These are phyloP conservation scores for Candida qinlingensis DNA, from an alignment of 805 yeast species.

Conservation along the genomic window DNA sequence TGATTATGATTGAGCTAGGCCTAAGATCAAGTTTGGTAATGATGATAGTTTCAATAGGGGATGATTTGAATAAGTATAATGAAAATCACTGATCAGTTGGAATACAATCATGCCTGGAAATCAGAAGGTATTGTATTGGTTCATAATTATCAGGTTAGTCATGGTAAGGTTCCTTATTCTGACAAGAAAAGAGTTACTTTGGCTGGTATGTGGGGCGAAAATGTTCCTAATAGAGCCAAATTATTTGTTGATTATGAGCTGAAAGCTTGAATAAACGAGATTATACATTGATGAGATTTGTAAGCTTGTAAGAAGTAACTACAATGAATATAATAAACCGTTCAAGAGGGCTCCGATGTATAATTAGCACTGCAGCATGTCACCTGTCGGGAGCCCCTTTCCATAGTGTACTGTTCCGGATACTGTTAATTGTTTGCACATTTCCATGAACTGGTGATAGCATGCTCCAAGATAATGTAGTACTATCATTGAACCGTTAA, in stretches of 20 bases:
- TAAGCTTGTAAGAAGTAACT: no score
- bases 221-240: not conserved
- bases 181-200: constrained; percentile 28
- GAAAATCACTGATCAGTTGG: constrained; percentile 17
- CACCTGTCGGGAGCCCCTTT: no score
- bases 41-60: constrained; percentile 14
- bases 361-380: no score
- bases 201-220: constrained; percentile 33
- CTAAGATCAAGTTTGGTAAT: constrained; percentile 19
- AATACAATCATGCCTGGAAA: constrained; percentile 28
- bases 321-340: no score
- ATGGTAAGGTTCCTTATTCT: constrained; percentile 29
- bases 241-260: not conserved
- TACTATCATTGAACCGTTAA: no score
- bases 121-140: constrained; percentile 31
- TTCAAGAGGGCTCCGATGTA: no score
- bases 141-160: constrained; percentile 32
- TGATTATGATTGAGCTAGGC: constrained; percentile 8
- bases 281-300: no score
- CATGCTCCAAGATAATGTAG: no score
- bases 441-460: no score
- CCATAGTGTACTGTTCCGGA: no score
- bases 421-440: no score
- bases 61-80: constrained; percentile 17
- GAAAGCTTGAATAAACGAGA: no score